Evolutionary conservation across 768 basidiomycete genomes (phyloP), one percentile per base, ranked within the genome.

Genomic region (Hygrocybe coccinea): DNA sequence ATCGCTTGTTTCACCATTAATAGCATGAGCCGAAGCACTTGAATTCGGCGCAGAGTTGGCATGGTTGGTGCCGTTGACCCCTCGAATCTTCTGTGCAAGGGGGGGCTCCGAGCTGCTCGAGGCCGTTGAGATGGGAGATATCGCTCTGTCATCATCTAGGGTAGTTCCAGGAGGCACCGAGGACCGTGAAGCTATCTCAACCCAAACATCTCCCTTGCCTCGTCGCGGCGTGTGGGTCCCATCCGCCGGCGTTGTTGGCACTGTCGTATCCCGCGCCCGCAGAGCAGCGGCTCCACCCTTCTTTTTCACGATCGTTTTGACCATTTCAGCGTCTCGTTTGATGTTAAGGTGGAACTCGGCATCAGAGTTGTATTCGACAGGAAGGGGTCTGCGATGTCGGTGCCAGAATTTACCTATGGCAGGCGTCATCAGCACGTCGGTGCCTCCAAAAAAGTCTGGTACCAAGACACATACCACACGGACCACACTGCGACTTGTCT

Each of bases 401-500:
- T 93, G 90, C 86, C 88, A 95, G 73, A 81, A 93, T 71, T 93
- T 94, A 58, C 92, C 91, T 94, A 58, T 15, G 53, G 48, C 47
- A 55, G 56, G 49, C 17, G 55, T 50, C 39, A 49, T 39, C 52
- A 50, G 17, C 33, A 47, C 33, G 45, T 43, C n/a, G 41, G 46
- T 25, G 25, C 53, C 29, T 56, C 50, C 51, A 22, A 55, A 25
- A 15, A 48, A 39, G 52, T 50, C 44, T 37, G 14, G 22, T 35
- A 41, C 19, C 52, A 19, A n/a, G 35, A 41, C 52, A 76, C 89
- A 52, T 71, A 94, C 93, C 91, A 71, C 94, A 97, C n/a, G 83
- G 79, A 33, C 90, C 91, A 70, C 94, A 97, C 67, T 95, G 88
- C 2, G 85, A 87, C 68, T 92, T 92, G 65, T 90, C 86, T 7